Percentiles rank a stretch among this genome's conserved stretches.
phyloP scores from a whole-genome alignment of 2,329 filamentous ascomycete genomes.

The Bertia moriformis region DNA sequence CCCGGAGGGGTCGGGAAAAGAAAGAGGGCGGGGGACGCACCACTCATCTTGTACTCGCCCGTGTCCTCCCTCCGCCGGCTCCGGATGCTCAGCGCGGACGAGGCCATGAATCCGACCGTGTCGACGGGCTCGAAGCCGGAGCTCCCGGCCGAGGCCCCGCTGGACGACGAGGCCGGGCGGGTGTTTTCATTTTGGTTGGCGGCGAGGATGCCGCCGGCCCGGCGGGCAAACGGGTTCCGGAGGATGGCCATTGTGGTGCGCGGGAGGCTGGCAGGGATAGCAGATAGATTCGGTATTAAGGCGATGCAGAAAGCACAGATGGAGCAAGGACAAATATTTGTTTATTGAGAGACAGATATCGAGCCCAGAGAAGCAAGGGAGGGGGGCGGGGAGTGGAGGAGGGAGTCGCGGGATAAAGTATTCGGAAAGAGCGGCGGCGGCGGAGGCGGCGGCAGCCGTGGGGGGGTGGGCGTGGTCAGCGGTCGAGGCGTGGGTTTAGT shows the following conservation, averaged over 20 bases:
- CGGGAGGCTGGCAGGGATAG: neutral
- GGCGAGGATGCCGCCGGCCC: slow-evolving; percentile 27
- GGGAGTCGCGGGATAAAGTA: no score
- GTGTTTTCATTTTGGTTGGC: slow-evolving; percentile 36
- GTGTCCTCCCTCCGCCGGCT: no score
- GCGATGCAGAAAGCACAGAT: no score
- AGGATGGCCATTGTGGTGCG: slow-evolving; percentile 43
- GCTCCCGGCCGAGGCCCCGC: slow-evolving; percentile 25
- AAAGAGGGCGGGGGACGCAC: no score
- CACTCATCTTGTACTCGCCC: neutral
- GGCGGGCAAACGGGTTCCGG: slow-evolving; percentile 57
- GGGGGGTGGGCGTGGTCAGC: no score
- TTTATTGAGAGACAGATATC: no score
- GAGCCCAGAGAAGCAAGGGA: no score
- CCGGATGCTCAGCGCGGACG: slow-evolving; percentile 46
- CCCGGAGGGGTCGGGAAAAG: neutral
- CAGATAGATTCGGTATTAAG: neutral
- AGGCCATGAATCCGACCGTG: slow-evolving; percentile 45
- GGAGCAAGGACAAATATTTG: no score
- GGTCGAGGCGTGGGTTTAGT: no score
- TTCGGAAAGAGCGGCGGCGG: no score
- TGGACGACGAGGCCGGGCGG: slow-evolving; percentile 18
- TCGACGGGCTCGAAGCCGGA: slow-evolving; percentile 46
- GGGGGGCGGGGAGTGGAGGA: no score
- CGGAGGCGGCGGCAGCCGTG: no score